These are phyloP conservation scores for Diaporthe eres DNA, from an alignment of 2,329 filamentous ascomycete species.

Conservation along the genomic window DNA sequence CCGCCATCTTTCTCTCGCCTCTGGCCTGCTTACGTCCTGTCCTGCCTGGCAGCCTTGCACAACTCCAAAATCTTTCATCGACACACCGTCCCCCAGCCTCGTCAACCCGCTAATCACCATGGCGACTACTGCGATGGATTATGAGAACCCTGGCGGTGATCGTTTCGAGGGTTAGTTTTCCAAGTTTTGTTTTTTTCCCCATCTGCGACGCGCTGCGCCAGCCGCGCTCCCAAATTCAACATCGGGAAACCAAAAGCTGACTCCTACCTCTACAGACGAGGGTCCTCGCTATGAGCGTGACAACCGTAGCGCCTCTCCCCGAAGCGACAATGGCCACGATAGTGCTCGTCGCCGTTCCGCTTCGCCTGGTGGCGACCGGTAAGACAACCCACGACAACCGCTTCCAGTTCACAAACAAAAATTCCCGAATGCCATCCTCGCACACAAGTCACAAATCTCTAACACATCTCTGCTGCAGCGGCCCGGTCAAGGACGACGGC, in stretches of 20 bases:
- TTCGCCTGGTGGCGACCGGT: constrained; percentile 71
- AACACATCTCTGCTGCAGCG: constrained; percentile 49
- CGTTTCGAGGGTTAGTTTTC: constrained; percentile 73
- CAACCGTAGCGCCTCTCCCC: constrained; percentile 76
- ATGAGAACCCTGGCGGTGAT: constrained; percentile 77
- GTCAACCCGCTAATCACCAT: constrained; percentile 55
- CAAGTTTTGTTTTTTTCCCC: constrained; percentile 16
- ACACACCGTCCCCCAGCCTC: constrained; percentile 32
- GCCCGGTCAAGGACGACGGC: constrained; percentile 63
- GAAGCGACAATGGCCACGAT: constrained; percentile 74
- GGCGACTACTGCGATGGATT: constrained; percentile 79
- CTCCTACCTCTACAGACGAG: constrained; percentile 63
- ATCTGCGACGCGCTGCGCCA: constrained; percentile 21
- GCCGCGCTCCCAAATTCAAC: constrained; percentile 3
- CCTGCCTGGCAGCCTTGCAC: constrained; percentile 28
- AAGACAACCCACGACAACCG: constrained; percentile 43
- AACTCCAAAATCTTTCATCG: constrained; percentile 30
- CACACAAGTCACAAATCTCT: neutral
- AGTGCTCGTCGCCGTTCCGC: constrained; percentile 71
- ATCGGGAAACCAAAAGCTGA: constrained; percentile 31
- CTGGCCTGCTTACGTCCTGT: constrained; percentile 18
- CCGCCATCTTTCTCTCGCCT: constrained; percentile 1
- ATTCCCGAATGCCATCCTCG: constrained; percentile 39
- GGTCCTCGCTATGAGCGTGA: constrained; percentile 76
- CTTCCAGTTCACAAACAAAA: neutral